Base-by-base conservation (phyloP, 2,329 filamentous ascomycete genomes). In the Plectosphaerella plurivora region DNA sequence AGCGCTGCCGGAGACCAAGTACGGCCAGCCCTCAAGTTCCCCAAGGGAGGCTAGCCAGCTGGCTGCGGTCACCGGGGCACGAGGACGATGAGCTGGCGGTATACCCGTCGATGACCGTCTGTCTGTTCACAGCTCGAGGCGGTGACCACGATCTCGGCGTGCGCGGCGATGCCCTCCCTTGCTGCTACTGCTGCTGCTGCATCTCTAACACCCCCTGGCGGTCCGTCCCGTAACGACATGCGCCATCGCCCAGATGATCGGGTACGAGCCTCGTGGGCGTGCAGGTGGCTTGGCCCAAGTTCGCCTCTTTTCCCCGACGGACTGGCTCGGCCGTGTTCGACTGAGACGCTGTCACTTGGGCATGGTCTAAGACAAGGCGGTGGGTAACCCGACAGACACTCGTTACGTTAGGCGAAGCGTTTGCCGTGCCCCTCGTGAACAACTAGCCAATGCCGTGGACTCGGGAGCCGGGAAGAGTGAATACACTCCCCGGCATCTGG, bases 351-450 rank as follows among this genome's bases (percentile, higher is more conserved):
- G 35, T 49, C 36, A 49, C 47, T 25, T 25, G 22, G 36, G 33
- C n/a, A 24, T 39, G 47, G 47, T 49, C 47, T 49, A 37, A 49
- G 47, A 49, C 47, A 49, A 22, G 22, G 37, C 47, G 47, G 47
- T 24, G 39, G 24, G 47, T 49, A 49, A 49, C 47, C 47, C 33
- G 33, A 7, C 46, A 35, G 46, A 33, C 37, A 22, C 22, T 35
- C 39, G 47, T 49, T 49, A 49, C 47, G 47, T 49, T 49, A 49
- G 41, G 47, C 47, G 47, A 49, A 24, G 25, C n/a, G 39, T n/a
- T 44, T 44, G 41, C 41, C 41, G 41, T 44, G 41, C 41, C n/a
- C 41, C n/a, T 44, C 41, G n/a, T 44, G 28, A 33, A 33, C 28
- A 44, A 18, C 18, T 16, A 44, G 41, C 41, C 41, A 44, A 44